A percentile compares a stretch with the other conserved stretches of the same genome.
Conservation (phyloP, 306 rosid genomes). For the Castanea sativa region DNA sequence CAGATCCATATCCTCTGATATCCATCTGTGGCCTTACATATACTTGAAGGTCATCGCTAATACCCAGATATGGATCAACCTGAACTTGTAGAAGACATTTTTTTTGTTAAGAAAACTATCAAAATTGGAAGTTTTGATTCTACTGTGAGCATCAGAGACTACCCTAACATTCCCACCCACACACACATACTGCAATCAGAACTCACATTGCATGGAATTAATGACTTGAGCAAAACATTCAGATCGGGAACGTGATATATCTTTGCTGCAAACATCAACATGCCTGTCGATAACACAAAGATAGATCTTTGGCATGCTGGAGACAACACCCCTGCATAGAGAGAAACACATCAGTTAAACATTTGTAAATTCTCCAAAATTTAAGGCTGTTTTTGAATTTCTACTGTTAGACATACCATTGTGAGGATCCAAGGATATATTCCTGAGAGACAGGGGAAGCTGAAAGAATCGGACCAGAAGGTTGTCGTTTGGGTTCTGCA, state of each 20-base stretch:
- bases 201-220: conserved; percentile 70
- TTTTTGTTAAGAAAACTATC: background rate
- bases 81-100: conserved; percentile 25
- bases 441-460: conserved; percentile 82
- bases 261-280: conserved; percentile 79
- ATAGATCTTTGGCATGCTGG: conserved; percentile 72
- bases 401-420: conserved; percentile 45
- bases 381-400: background rate
- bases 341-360: conserved; percentile 15
- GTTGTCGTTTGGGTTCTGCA: conserved; percentile 73
- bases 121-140: conserved; percentile 6
- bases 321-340: conserved; percentile 56
- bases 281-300: conserved; percentile 64
- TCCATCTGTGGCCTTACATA: conserved; percentile 62
- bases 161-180: background rate
- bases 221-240: conserved; percentile 58
- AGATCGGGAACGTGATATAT: conserved; percentile 71
- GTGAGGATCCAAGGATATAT: conserved; percentile 55
- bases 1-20: conserved; percentile 60
- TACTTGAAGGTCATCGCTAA: conserved; percentile 72
- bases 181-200: background rate
- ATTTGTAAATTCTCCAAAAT: conserved; percentile 3
- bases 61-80: conserved; percentile 85
- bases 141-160: conserved; percentile 8
- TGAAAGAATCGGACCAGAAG: conserved; percentile 71